A percentile compares a stretch with the other conserved stretches of the same genome.
Conservation (phyloP, 768 basidiomycete species). For the Psilocybe tampanensis region DNA sequence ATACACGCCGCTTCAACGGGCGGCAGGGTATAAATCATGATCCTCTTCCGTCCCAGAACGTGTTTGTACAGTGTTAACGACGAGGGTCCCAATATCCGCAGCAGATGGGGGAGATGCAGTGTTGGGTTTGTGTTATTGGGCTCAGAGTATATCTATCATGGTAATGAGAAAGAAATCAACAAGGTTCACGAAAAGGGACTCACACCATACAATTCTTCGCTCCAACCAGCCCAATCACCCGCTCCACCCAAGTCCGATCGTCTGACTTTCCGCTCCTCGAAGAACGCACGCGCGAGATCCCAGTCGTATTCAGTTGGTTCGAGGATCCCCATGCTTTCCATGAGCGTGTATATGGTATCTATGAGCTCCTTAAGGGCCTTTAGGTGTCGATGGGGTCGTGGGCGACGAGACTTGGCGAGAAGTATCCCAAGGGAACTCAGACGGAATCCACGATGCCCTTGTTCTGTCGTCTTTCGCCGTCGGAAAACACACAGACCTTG, state of each 20-base stretch:
- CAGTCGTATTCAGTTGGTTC: conserved; percentile 60
- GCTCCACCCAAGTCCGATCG: conserved; percentile 54
- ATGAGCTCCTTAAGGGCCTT: conserved; percentile 63
- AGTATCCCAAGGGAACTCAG: conserved; percentile 79
- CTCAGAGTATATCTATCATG: conserved; percentile 28
- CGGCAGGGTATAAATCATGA: conserved; percentile 80
- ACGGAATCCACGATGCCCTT: conserved; percentile 78
- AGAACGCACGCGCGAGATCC: conserved; percentile 64
- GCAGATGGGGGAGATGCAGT: conserved; percentile 71
- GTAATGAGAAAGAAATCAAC: not conserved
- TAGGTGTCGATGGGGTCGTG: conserved; percentile 79
- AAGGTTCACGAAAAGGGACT: conserved; percentile 16
- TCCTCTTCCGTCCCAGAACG: conserved; percentile 68
- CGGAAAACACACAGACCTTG: conserved; percentile 78
- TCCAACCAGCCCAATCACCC: conserved; percentile 72
- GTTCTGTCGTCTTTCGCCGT: conserved; percentile 65
- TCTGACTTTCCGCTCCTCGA: conserved; percentile 60
- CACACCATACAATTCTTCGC: conserved; percentile 61
- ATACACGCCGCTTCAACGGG: conserved; percentile 81
- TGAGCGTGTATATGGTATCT: conserved; percentile 50
- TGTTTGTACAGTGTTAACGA: conserved; percentile 80
- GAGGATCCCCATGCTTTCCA: conserved; percentile 48
- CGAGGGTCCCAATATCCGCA: conserved; percentile 79
- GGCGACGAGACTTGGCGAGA: conserved; percentile 61
- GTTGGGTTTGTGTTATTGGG: conserved; percentile 49